These are phyloP conservation scores for Lycium ferocissimum DNA, from an alignment of 257 asterid species.

Conservation along the genomic window DNA sequence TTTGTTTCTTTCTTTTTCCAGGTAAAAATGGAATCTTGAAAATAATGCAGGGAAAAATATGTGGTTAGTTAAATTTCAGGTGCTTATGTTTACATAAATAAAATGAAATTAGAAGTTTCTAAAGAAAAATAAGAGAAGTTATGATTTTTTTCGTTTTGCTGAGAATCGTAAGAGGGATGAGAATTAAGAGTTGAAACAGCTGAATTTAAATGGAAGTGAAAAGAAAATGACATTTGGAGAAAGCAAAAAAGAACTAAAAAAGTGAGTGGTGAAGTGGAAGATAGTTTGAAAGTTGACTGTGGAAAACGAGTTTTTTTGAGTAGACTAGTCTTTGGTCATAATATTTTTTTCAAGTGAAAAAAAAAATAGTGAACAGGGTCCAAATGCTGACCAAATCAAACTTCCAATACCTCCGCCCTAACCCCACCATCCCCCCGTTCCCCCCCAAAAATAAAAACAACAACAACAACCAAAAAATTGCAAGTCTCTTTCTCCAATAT, in stretches of 20 bases:
- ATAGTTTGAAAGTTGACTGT: constrained; percentile 67
- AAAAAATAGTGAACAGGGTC: constrained; percentile 16
- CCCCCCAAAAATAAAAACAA: not conserved
- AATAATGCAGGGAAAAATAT: not conserved
- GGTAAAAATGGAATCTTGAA: constrained; percentile 13
- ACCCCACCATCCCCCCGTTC: no score
- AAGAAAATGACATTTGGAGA: constrained; percentile 46
- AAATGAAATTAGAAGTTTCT: not conserved
- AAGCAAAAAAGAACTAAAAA: not conserved
- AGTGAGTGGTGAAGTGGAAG: constrained; percentile 36
- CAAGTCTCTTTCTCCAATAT: not conserved
- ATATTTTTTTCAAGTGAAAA: not conserved
- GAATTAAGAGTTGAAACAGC: constrained; percentile 36
- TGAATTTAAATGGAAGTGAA: constrained; percentile 49
- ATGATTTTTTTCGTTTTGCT: not conserved
- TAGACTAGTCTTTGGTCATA: constrained; percentile 59
- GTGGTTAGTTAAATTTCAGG: not conserved
- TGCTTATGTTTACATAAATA: not conserved
- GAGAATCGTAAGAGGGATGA: constrained; percentile 20
- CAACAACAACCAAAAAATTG: not conserved
- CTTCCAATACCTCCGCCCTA: not conserved
- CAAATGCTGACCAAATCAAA: constrained; percentile 63
- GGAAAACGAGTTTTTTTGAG: constrained; percentile 67
- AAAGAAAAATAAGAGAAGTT: constrained; percentile 15
- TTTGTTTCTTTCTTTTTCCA: no score